These are phyloP conservation scores for Ustilago tritici DNA, from an alignment of 1,284 basidiomycete genomes.

Conservation along the genomic window DNA sequence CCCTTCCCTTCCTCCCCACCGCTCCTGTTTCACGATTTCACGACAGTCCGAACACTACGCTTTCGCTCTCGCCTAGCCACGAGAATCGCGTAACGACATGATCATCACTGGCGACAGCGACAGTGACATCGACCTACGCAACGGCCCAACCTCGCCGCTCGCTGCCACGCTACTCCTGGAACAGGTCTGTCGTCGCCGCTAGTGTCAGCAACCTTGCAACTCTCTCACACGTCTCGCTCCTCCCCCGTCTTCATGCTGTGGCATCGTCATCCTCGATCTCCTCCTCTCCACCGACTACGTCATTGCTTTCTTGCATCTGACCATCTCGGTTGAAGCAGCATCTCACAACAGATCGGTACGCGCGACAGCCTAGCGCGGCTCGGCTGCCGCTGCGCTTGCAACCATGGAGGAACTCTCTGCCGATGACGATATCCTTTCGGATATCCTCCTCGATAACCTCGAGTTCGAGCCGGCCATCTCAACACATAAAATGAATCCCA, in stretches of 20 bases:
- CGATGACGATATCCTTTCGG: conserved; percentile 68
- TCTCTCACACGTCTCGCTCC: neutral
- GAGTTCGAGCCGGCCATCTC: conserved; percentile 68
- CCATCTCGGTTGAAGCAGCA: conserved; percentile 26
- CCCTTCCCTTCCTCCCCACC: neutral
- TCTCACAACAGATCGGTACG: conserved; percentile 11
- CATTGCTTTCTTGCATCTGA: conserved; percentile 8
- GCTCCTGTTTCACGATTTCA: neutral
- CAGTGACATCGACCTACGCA: neutral
- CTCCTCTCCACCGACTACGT: conserved; percentile 5
- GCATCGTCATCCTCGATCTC: conserved; percentile 19
- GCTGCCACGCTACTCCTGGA: neutral
- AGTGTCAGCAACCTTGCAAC: neutral
- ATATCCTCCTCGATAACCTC: conserved; percentile 67
- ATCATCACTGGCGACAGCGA: neutral
- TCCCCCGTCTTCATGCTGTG: conserved; percentile 36
- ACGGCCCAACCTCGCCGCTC: neutral
- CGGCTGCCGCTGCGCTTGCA: conserved; percentile 34
- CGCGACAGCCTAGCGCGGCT: conserved; percentile 40
- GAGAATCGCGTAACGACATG: neutral
- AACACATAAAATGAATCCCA: conserved; percentile 69
- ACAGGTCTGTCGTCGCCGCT: neutral
- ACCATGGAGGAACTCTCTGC: conserved; percentile 67
- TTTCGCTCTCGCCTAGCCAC: neutral
- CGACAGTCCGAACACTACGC: neutral